Percentiles rank a stretch among this genome's conserved stretches.
These are phyloP conservation scores for Neurospora sp. DNA, from an alignment of 495 filamentous ascomycete species.

Conservation along the genomic window DNA sequence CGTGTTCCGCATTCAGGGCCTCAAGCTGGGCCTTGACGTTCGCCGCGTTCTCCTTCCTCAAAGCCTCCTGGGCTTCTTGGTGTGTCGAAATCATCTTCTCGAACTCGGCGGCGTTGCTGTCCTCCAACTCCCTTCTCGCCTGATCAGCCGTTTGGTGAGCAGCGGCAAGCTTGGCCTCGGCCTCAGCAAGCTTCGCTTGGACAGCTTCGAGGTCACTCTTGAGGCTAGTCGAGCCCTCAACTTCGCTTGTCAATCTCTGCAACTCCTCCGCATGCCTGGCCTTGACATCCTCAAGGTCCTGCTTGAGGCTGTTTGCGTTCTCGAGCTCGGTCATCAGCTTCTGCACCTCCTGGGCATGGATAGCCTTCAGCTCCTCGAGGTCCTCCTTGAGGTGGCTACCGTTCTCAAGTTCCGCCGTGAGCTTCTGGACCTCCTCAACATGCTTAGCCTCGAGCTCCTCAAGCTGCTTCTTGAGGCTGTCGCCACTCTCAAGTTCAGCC, in stretches of 20 bases:
- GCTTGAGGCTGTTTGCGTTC: conserved; percentile 14
- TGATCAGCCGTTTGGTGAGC: conserved; percentile 21
- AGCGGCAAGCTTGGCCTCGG: conserved; percentile 25
- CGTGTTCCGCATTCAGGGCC: conserved; percentile 31
- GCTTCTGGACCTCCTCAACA: conserved; percentile 12
- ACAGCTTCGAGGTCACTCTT: conserved; percentile 25
- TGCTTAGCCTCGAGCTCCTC: conserved; percentile 23
- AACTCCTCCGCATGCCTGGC: conserved; percentile 23
- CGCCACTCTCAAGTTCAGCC: conserved; percentile 6
- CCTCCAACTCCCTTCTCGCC: conserved; percentile 33
- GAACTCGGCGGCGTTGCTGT: conserved; percentile 35
- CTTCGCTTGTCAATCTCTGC: conserved; percentile 23
- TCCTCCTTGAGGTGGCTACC: conserved; percentile 16
- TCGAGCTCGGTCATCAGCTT: conserved; percentile 17
- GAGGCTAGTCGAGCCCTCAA: conserved; percentile 23
- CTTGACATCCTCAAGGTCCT: conserved; percentile 18
- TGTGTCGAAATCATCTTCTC: conserved; percentile 38
- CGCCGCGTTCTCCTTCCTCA: conserved; percentile 23
- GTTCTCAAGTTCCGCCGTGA: conserved; percentile 19
- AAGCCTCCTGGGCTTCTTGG: conserved; percentile 31
- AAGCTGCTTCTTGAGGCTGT: conserved; percentile 12
- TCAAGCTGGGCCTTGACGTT: conserved; percentile 27
- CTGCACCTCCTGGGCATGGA: conserved; percentile 18
- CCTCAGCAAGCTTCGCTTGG: conserved; percentile 32
- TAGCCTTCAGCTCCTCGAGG: conserved; percentile 14